Percentiles rank a stretch among this genome's conserved stretches.
These are phyloP conservation scores for Colletotrichum salicis DNA, from an alignment of 2,329 filamentous ascomycete species.

Conservation along the genomic window DNA sequence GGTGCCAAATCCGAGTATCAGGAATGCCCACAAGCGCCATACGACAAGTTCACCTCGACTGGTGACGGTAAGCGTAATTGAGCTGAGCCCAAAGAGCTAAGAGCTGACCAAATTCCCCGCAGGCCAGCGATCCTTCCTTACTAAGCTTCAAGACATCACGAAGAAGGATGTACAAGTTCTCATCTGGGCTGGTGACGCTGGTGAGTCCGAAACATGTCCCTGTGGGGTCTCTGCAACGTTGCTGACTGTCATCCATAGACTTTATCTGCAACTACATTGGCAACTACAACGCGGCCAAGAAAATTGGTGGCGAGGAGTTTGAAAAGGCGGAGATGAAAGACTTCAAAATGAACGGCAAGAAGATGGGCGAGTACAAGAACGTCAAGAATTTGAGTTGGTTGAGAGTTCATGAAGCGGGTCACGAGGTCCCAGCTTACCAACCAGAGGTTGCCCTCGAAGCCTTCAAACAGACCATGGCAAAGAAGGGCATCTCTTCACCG, in stretches of 20 bases:
- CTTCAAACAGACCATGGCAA: slow-evolving; percentile 63
- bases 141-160: slow-evolving; percentile 55
- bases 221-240: not conserved
- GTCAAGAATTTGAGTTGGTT: slow-evolving; percentile 61
- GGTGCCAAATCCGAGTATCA: slow-evolving; percentile 54
- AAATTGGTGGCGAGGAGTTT: slow-evolving; percentile 55
- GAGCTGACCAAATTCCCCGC: not conserved
- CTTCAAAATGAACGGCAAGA: slow-evolving; percentile 60
- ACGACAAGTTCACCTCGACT: slow-evolving; percentile 50
- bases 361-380: slow-evolving; percentile 61
- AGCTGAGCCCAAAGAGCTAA: not conserved
- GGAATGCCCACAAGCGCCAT: slow-evolving; percentile 52
- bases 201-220: slow-evolving; percentile 37
- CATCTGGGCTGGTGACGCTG: slow-evolving; percentile 66
- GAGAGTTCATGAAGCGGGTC: slow-evolving; percentile 58
- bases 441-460: slow-evolving; percentile 43
- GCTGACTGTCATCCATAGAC: slow-evolving; percentile 45
- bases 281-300: slow-evolving; percentile 39
- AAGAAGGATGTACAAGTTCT: slow-evolving; percentile 59
- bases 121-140: slow-evolving; percentile 57
- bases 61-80: slow-evolving; percentile 48
- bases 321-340: slow-evolving; percentile 38
- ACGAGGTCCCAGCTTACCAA: slow-evolving; percentile 44
- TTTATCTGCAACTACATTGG: slow-evolving; percentile 70
- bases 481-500: slow-evolving; percentile 51